phyloP scores from a whole-genome alignment of 169 alveolate genomes.

The Eimeria acervulina region DNA sequence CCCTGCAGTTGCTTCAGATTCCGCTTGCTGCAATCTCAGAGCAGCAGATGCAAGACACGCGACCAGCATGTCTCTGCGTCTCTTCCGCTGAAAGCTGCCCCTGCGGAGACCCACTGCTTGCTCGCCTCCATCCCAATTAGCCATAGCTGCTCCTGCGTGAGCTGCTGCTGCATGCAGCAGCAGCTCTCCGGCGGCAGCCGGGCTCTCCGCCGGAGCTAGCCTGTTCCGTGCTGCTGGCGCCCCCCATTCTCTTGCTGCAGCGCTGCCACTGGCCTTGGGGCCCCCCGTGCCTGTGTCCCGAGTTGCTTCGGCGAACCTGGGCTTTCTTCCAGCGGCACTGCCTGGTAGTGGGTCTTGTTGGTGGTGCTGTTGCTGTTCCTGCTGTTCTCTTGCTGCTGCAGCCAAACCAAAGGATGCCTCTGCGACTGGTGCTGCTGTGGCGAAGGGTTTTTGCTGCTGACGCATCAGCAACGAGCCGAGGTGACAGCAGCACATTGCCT shows the following conservation, averaged over 20 bases:
- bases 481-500: slow-evolving; percentile 77
- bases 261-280: not conserved
- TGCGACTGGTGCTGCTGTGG: not conserved
- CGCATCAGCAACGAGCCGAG: slow-evolving; percentile 27
- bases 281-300: not conserved
- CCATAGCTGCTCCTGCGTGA: slow-evolving; percentile 17
- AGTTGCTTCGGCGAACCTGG: not conserved
- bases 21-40: slow-evolving; percentile 52
- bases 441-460: slow-evolving; percentile 38
- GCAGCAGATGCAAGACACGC: slow-evolving; percentile 43
- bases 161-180: slow-evolving; percentile 73
- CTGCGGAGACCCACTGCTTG: slow-evolving; percentile 41
- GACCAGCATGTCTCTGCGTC: slow-evolving; percentile 56
- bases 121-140: not conserved
- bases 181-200: not conserved
- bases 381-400: not conserved
- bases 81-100: slow-evolving; percentile 66
- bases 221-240: not conserved
- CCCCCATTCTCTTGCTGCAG: not conserved
- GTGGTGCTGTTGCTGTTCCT: not conserved
- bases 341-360: not conserved
- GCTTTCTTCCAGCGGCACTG: not conserved
- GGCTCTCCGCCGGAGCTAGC: not conserved
- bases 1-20: not conserved
- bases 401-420: not conserved